A percentile compares a stretch with the other conserved stretches of the same genome.
Evolutionary conservation across 164 flowering plant species (phyloP).

Genomic region (Warburgia ugandensis): DNA sequence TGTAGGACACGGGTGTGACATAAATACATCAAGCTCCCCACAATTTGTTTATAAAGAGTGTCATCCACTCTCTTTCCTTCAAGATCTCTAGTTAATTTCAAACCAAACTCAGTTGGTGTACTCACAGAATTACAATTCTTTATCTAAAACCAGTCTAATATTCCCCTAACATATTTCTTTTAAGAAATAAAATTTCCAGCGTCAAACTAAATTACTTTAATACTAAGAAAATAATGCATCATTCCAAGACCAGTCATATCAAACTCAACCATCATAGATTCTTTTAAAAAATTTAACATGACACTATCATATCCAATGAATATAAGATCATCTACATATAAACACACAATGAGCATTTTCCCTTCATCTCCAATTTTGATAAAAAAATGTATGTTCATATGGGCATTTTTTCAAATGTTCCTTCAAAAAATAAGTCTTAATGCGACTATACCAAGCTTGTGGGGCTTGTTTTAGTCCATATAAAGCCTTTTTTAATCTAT

Average conservation of each 20-base stretch:
- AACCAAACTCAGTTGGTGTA: constrained; percentile 1
- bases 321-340: constrained; percentile 8
- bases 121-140: not conserved
- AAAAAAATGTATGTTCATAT: constrained; percentile 7
- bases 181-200: constrained; percentile 1
- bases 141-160: not conserved
- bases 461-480: too few relatives aligned
- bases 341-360: constrained; percentile 2
- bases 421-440: constrained; percentile 7
- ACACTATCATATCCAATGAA: constrained; percentile 4
- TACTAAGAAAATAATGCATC: too few relatives aligned
- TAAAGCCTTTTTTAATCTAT: too few relatives aligned
- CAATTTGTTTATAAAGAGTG: constrained; percentile 1
- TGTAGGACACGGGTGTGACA: too few relatives aligned
- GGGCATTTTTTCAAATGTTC: not conserved
- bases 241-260: too few relatives aligned
- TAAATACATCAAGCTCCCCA: constrained; percentile 3
- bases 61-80: constrained; percentile 1
- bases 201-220: constrained; percentile 1
- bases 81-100: constrained; percentile 1
- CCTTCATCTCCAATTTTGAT: too few relatives aligned
- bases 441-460: constrained; percentile 5
- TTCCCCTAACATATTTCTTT: constrained; percentile 2
- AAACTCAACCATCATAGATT: too few relatives aligned
- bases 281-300: not conserved